A percentile compares a stretch with the other conserved stretches of the same genome.
phyloP scores from a whole-genome alignment of 805 yeast genomes.

The Hanseniaspora opuntiae region DNA sequence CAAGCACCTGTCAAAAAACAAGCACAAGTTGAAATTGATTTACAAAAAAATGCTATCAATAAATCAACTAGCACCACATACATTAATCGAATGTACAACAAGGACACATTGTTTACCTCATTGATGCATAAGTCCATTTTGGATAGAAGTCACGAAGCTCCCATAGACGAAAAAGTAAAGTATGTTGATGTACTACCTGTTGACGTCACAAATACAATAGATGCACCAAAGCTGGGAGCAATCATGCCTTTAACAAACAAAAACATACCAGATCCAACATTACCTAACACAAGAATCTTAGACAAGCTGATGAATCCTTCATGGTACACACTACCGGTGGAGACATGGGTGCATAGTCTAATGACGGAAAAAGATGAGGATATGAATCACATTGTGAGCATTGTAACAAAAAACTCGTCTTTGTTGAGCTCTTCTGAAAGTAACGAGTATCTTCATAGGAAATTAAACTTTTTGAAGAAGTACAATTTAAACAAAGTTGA shows the following conservation, averaged over 20 bases:
- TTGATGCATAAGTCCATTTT: slow-evolving; percentile 52
- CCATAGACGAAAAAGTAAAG: slow-evolving; percentile 50
- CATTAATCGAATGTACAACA: slow-evolving; percentile 19
- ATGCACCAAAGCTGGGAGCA: slow-evolving; percentile 33
- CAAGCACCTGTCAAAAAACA: slow-evolving; percentile 50
- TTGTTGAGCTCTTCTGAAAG: slow-evolving; percentile 39
- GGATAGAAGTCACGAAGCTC: slow-evolving; percentile 57
- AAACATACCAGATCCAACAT: slow-evolving; percentile 36
- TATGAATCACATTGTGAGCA: slow-evolving; percentile 42
- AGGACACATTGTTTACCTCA: slow-evolving; percentile 70
- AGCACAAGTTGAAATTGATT: slow-evolving; percentile 39
- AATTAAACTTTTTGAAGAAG: slow-evolving; percentile 34
- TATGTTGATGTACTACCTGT: slow-evolving; percentile 58
- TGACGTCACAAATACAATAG: slow-evolving; percentile 23
- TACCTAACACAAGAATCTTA: slow-evolving; percentile 42
- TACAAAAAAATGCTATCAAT: not conserved
- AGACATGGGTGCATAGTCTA: slow-evolving; percentile 49
- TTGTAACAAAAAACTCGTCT: slow-evolving; percentile 44
- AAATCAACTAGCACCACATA: not conserved
- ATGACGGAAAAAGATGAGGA: slow-evolving; percentile 30
- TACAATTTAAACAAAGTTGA: slow-evolving; percentile 8
- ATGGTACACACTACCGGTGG: slow-evolving; percentile 50
- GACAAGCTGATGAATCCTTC: slow-evolving; percentile 45
- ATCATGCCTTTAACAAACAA: slow-evolving; percentile 32
- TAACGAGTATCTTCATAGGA: slow-evolving; percentile 42